Evolutionary conservation across 495 filamentous ascomycete genomes (phyloP).

Genomic region (Viridothelium virens): DNA sequence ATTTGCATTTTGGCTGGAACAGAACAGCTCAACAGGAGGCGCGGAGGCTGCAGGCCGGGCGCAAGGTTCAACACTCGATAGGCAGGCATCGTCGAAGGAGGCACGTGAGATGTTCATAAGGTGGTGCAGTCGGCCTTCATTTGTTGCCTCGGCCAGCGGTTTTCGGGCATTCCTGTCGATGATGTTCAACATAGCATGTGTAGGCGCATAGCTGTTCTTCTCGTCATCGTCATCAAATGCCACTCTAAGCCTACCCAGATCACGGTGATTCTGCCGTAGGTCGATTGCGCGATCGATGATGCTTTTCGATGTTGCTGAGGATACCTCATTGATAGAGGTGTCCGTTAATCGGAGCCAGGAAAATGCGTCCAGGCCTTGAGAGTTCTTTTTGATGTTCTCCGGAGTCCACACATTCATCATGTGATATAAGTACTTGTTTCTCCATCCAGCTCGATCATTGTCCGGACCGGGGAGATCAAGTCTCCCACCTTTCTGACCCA

Average conservation of each 20-base stretch:
- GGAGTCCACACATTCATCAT: slow-evolving; percentile 85
- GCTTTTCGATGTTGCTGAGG: slow-evolving; percentile 54
- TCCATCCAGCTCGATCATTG: slow-evolving; percentile 70
- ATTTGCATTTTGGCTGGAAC: slow-evolving; percentile 57
- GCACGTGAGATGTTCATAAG: slow-evolving; percentile 72
- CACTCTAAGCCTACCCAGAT: slow-evolving; percentile 43
- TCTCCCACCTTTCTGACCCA: slow-evolving; percentile 69
- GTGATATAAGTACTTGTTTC: slow-evolving; percentile 61
- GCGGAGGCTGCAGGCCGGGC: slow-evolving; percentile 67
- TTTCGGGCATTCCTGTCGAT: slow-evolving; percentile 58
- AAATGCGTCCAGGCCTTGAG: slow-evolving; percentile 56
- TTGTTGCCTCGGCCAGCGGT: slow-evolving; percentile 61
- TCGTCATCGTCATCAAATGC: slow-evolving; percentile 59
- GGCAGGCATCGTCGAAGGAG: slow-evolving; percentile 58
- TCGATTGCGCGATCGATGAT: slow-evolving; percentile 58
- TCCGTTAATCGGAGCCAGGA: slow-evolving; percentile 88
- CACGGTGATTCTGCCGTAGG: slow-evolving; percentile 40
- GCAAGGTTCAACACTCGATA: slow-evolving; percentile 70
- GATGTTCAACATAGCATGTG: slow-evolving; percentile 75
- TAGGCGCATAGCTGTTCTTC: slow-evolving; percentile 48
- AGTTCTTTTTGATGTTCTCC: slow-evolving; percentile 60
- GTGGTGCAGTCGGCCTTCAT: slow-evolving; percentile 61
- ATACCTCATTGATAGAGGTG: slow-evolving; percentile 62
- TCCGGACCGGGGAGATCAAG: slow-evolving; percentile 67
- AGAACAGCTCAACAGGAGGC: slow-evolving; percentile 77